Base-by-base conservation (phyloP, 495 filamentous ascomycete species). In the Bombardia bombarda region DNA sequence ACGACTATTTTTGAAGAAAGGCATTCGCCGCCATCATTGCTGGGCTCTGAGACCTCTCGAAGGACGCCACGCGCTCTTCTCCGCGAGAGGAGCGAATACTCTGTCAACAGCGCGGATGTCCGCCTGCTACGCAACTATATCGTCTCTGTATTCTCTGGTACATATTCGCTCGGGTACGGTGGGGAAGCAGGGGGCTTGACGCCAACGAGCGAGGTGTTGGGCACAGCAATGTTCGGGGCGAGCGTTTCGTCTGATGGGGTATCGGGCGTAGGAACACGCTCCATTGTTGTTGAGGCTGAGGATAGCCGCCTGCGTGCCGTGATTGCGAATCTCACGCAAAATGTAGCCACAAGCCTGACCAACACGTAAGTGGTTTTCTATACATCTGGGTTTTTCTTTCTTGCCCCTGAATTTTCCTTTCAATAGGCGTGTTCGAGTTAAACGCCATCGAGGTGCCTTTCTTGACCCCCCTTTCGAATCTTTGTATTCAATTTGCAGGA, bases 331-430 rank as follows among this genome's bases (percentile, higher is more conserved):
- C 1, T 52, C 17, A 49, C 48, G 25, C 12, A 23, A 17, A 60
- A 60, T 30, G 44, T 60, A 25, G 57, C 57, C 10, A 41, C 42
- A 12, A 55, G 51, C 38, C 22, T 60, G 46, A 52, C 53, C 0
- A 60, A 59, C 35, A 26, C 45, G 56, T 51, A 42, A 56, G 56
- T 44, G 16, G 7, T 25, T 5, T 22, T 26, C 32, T 20, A 4
- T 28, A 17, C 30, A 28, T 30, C 25, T 40, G 25, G 9, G 7
- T 38, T 4, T 18, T 22, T 21, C 25, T n/a, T 9, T 26, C 37
- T 6, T 5, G 12, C 17, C 7, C 18, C 32, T 5, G 14, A 6
- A 6, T 14, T 12, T 12, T 4, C 8, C 14, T 19, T 23, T 20
- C 17, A 21, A 10, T n/a, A 1, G 3, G 13, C 3, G 16, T 1